Evolutionary conservation across 2,329 filamentous ascomycete species (phyloP).

Genomic region (Cryphonectria naterciae): DNA sequence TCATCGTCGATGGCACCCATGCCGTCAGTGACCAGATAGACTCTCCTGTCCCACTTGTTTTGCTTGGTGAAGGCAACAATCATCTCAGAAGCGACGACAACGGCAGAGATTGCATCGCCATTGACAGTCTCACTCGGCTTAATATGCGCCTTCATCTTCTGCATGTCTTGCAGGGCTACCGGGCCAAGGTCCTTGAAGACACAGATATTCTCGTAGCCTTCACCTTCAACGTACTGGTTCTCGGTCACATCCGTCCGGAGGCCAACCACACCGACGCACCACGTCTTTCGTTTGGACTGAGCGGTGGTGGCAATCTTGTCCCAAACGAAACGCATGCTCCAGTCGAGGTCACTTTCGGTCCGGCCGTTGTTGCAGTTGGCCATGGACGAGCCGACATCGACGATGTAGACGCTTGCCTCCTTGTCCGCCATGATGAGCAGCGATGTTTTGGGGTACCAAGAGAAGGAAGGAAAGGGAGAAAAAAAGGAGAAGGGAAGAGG

Average conservation of each 20-base stretch:
- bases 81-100: conserved; percentile 86
- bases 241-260: conserved; percentile 78
- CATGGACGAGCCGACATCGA: conserved; percentile 91
- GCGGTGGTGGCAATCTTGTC: conserved; percentile 83
- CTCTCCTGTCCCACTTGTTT: conserved; percentile 73
- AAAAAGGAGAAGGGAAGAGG: neutral
- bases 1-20: conserved; percentile 73
- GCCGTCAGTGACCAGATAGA: conserved; percentile 86
- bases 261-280: conserved; percentile 77
- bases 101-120: conserved; percentile 86
- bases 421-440: conserved; percentile 77
- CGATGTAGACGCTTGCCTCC: conserved; percentile 87
- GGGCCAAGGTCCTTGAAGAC: conserved; percentile 71
- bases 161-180: conserved; percentile 70
- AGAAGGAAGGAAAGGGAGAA: neutral
- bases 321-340: conserved; percentile 90
- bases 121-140: conserved; percentile 67
- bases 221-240: conserved; percentile 66
- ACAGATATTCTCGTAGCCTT: conserved; percentile 80
- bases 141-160: conserved; percentile 65
- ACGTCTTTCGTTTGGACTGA: conserved; percentile 69
- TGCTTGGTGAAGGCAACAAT: conserved; percentile 74
- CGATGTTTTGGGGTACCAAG: conserved; percentile 4
- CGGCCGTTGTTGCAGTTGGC: conserved; percentile 71
- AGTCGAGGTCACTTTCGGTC: conserved; percentile 80